Evolutionary conservation across 2,329 filamentous ascomycete species (phyloP).

Genomic region (Hypoxylon sp.): DNA sequence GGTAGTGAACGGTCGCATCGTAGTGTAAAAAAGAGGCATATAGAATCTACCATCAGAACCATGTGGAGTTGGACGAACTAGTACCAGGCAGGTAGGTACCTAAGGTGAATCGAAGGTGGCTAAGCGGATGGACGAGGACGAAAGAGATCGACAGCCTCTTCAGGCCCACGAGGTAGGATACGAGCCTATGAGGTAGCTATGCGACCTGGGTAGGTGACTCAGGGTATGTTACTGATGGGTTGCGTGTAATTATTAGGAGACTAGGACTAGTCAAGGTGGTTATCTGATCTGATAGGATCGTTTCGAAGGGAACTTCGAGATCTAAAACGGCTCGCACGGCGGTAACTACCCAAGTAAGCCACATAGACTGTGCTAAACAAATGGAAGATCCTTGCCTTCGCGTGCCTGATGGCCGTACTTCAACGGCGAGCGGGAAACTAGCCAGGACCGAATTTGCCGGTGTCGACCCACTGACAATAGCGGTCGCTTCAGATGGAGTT

Average conservation of each 20-base stretch:
- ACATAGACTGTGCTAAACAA: too few species aligned
- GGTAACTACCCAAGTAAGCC: not conserved
- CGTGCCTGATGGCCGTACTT: constrained; percentile 12
- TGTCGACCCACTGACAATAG: constrained; percentile 1
- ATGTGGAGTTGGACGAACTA: constrained; percentile 14
- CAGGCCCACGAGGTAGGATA: constrained; percentile 7
- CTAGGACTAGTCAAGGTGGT: constrained; percentile 3
- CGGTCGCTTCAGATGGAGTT: constrained; percentile 11
- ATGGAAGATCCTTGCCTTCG: not conserved
- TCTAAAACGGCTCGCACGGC: not conserved
- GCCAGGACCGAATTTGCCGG: constrained; percentile 19
- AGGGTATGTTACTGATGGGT: constrained; percentile 8
- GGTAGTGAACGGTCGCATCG: constrained; percentile 15
- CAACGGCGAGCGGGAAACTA: constrained; percentile 9
- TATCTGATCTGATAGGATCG: constrained; percentile 11
- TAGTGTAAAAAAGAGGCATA: constrained; percentile 17
- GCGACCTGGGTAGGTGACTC: constrained; percentile 13
- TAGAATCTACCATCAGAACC: constrained; percentile 2
- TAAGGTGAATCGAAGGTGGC: constrained; percentile 2
- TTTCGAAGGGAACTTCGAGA: constrained; percentile 1
- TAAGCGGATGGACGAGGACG: constrained; percentile 4
- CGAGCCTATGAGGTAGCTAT: too few species aligned
- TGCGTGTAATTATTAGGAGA: constrained; percentile 7
- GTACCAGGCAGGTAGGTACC: constrained; percentile 29
- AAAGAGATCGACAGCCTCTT: constrained; percentile 17